phyloP scores from a whole-genome alignment of 164 flowering plant species.

The Taxillus chinensis region DNA sequence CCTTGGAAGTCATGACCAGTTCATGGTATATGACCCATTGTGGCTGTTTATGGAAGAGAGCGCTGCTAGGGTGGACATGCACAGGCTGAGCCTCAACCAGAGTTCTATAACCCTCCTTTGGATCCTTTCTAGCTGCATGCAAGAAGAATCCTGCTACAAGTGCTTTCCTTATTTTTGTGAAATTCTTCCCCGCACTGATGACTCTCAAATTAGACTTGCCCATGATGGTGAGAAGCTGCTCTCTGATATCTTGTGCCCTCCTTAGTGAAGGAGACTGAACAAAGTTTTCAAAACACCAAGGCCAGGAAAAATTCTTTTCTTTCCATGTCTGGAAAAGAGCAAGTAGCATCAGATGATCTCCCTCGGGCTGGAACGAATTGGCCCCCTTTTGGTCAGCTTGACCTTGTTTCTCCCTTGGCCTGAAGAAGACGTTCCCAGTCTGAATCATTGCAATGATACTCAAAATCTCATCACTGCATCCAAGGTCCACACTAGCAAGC shows the following conservation, averaged over 20 bases:
- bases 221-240: background rate
- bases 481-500: background rate
- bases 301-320: background rate
- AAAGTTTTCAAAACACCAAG: background rate
- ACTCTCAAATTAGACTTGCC: background rate
- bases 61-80: background rate
- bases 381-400: background rate
- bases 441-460: background rate
- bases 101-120: background rate
- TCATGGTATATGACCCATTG: background rate
- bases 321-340: background rate
- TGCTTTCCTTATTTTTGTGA: background rate
- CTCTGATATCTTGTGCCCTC: background rate
- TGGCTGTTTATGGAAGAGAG: background rate
- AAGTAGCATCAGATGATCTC: background rate
- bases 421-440: background rate
- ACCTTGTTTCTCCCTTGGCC: constrained; percentile 1
- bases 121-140: background rate
- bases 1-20: background rate
- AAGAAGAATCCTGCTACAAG: background rate
- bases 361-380: background rate
- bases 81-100: background rate
- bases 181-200: background rate
- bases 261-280: background rate
- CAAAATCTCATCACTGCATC: constrained; percentile 1